Percentiles rank a stretch among this genome's conserved stretches.
Evolutionary conservation across 2,329 filamentous ascomycete genomes (phyloP).

Genomic region (Ceratocystiopsis brevicomis): DNA sequence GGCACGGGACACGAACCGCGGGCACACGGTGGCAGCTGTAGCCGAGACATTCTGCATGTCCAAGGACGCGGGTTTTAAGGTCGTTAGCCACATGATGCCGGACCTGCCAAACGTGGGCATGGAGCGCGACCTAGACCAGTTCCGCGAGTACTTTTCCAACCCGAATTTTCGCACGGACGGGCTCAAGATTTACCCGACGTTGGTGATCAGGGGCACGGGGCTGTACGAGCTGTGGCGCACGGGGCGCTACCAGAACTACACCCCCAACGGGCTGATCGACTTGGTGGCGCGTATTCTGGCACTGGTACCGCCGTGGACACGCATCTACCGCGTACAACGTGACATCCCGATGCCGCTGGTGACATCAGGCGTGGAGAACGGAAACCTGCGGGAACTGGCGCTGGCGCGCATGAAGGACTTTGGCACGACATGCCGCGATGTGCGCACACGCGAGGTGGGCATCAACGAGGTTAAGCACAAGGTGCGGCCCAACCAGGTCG

Average conservation of each 20-base stretch:
- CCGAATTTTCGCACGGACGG: constrained; percentile 92
- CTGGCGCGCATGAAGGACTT: constrained; percentile 98
- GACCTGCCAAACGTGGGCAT: constrained; percentile 95
- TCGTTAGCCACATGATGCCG: constrained; percentile 99
- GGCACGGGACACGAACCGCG: constrained; percentile 90
- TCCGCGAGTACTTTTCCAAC: constrained; percentile 94
- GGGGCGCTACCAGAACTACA: constrained; percentile 95
- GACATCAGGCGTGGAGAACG: constrained; percentile 96
- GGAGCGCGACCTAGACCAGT: constrained; percentile 93
- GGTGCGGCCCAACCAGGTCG: constrained; percentile 87
- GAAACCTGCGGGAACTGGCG: constrained; percentile 82
- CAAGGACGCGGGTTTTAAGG: constrained; percentile 97
- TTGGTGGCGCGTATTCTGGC: constrained; percentile 92
- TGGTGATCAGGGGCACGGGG: constrained; percentile 91
- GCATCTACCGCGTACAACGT: constrained; percentile 94
- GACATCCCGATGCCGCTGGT: constrained; percentile 99
- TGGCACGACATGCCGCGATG: constrained; percentile 88
- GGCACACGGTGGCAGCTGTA: constrained; percentile 86
- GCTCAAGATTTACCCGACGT: constrained; percentile 91
- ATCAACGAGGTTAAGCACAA: constrained; percentile 99
- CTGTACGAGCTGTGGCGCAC: constrained; percentile 96
- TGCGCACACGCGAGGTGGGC: constrained; percentile 87
- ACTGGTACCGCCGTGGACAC: constrained; percentile 88
- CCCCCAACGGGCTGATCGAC: constrained; percentile 88
- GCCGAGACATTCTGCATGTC: constrained; percentile 93